These are phyloP conservation scores for Cnidoscolus chayamansa DNA, from an alignment of 441 rosid genomes.

Conservation along the genomic window DNA sequence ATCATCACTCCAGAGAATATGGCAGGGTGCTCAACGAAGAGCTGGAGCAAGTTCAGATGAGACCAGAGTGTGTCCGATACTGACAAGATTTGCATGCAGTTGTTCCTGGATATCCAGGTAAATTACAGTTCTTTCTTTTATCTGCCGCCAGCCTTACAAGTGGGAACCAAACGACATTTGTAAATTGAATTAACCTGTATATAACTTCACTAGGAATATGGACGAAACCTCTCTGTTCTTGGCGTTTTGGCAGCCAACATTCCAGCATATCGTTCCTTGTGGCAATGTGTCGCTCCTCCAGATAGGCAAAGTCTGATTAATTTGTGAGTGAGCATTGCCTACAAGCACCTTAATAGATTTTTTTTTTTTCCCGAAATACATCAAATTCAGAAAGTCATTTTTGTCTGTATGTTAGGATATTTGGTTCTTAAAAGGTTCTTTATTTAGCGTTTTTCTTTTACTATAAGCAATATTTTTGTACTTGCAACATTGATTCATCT, in stretches of 20 bases:
- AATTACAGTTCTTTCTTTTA: neutral
- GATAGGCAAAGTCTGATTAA: slow-evolving; percentile 52
- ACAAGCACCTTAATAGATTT: slow-evolving; percentile 16
- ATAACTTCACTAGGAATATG: slow-evolving; percentile 61
- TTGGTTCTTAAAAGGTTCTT: neutral
- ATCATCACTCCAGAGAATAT: slow-evolving; percentile 79
- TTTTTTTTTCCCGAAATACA: neutral
- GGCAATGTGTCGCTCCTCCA: slow-evolving; percentile 90
- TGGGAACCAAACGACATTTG: neutral
- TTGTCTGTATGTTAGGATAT: neutral
- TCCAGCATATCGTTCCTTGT: slow-evolving; percentile 60
- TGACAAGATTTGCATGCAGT: slow-evolving; percentile 89
- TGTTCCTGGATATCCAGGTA: slow-evolving; percentile 97
- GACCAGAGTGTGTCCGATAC: slow-evolving; percentile 78
- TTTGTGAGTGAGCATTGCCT: slow-evolving; percentile 27
- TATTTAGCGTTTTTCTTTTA: neutral
- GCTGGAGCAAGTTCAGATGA: slow-evolving; percentile 83
- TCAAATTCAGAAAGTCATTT: neutral
- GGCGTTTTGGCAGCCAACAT: slow-evolving; percentile 73
- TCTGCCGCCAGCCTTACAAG: neutral
- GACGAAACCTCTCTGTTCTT: slow-evolving; percentile 60
- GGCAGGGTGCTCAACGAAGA: slow-evolving; percentile 86
- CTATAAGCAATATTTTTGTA: neutral
- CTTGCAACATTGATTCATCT: slow-evolving; percentile 1
- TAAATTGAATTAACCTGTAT: neutral